Conservation (phyloP, 2,329 filamentous ascomycete species). For the Verticillium zaregamsianum region DNA sequence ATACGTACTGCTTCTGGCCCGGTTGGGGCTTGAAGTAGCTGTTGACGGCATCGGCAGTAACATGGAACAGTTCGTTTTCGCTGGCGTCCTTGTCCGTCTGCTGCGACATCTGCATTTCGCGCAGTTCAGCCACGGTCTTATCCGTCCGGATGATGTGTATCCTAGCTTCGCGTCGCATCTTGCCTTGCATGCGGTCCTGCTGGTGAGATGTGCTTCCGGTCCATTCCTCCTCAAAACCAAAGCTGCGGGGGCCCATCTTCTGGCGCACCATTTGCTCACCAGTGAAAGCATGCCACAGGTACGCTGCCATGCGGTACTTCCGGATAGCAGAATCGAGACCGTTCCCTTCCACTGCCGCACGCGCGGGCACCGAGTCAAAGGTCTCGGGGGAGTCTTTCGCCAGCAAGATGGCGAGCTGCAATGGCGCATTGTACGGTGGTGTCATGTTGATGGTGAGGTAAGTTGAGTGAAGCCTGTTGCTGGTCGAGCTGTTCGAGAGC, state of each 20-base stretch:
- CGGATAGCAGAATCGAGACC: slow-evolving; percentile 72
- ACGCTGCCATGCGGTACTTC: slow-evolving; percentile 93
- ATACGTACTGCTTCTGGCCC: slow-evolving; percentile 84
- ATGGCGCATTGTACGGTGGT: slow-evolving; percentile 68
- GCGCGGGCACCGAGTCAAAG: slow-evolving; percentile 76
- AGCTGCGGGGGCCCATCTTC: slow-evolving; percentile 77
- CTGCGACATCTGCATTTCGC: slow-evolving; percentile 55
- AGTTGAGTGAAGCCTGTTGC: slow-evolving; percentile 69
- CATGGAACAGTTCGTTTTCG: slow-evolving; percentile 68
- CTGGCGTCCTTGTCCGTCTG: slow-evolving; percentile 66
- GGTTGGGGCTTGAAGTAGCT: slow-evolving; percentile 69
- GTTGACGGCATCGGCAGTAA: slow-evolving; percentile 73
- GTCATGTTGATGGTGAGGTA: slow-evolving; percentile 84
- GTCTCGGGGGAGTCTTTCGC: slow-evolving; percentile 84
- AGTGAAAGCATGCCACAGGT: slow-evolving; percentile 96
- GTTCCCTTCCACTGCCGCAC: slow-evolving; percentile 76
- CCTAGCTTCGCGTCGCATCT: slow-evolving; percentile 86
- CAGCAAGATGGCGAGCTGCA: slow-evolving; percentile 84
- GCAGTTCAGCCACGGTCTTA: slow-evolving; percentile 80
- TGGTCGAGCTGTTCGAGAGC: slow-evolving; percentile 63
- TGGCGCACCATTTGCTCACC: slow-evolving; percentile 94
- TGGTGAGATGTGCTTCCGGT: slow-evolving; percentile 74
- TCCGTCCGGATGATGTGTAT: slow-evolving; percentile 80
- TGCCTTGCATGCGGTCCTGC: slow-evolving; percentile 65
- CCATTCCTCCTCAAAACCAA: slow-evolving; percentile 95